phyloP scores from a whole-genome alignment of 1,139 yeast species.

The Torulaspora globosa region DNA sequence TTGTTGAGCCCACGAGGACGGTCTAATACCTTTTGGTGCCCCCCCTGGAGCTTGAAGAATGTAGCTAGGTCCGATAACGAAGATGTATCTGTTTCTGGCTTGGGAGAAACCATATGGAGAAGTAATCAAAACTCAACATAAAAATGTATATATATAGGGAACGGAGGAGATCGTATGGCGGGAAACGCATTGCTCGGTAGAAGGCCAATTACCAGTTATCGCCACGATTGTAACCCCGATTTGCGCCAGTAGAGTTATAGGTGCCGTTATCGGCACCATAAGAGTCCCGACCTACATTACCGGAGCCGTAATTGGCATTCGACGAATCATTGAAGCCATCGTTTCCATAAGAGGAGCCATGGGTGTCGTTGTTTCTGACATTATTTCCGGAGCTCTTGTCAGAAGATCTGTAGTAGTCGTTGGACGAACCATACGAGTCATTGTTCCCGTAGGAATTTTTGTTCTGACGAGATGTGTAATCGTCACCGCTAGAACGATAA shows the following conservation, averaged over 20 bases:
- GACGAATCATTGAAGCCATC: conserved; percentile 2
- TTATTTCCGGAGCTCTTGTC: conserved; percentile 24
- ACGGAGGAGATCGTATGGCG: neutral
- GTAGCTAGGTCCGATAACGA: neutral
- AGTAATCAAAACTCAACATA: neutral
- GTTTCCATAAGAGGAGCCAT: conserved; percentile 20
- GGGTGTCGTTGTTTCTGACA: conserved; percentile 14
- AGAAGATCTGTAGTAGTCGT: conserved; percentile 28
- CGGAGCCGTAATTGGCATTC: conserved; percentile 17
- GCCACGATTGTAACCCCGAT: conserved; percentile 16
- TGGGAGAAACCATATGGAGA: neutral
- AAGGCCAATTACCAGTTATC: conserved; percentile 3
- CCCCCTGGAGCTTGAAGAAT: neutral
- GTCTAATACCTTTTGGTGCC: neutral
- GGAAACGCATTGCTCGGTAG: neutral
- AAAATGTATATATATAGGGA: neutral
- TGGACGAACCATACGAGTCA: conserved; percentile 22
- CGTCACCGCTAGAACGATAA: conserved; percentile 22
- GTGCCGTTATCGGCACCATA: conserved; percentile 22
- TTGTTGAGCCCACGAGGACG: too few relatives aligned
- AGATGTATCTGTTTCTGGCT: neutral
- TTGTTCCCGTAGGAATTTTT: conserved; percentile 15
- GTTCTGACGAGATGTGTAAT: conserved; percentile 22
- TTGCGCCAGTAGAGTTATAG: conserved; percentile 15
- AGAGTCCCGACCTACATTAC: conserved; percentile 15